Conservation (phyloP, 306 rosid species). For the Acacia melanoxylon region DNA sequence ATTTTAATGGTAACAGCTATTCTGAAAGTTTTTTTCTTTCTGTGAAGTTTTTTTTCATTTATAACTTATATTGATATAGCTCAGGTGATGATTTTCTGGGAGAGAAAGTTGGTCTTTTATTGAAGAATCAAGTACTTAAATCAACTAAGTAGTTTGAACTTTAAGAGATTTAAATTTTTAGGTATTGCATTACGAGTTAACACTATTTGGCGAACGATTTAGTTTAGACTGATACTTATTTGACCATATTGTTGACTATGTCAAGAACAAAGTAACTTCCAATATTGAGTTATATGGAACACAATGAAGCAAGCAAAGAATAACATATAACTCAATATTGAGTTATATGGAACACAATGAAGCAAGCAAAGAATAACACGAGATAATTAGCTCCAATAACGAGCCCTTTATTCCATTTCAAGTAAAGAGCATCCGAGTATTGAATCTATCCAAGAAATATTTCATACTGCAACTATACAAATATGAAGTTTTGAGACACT, state of each 20-base stretch:
- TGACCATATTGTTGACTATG: neutral
- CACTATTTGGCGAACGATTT: neutral
- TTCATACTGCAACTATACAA: constrained; percentile 33
- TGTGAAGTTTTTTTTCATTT: too few relatives aligned
- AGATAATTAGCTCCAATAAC: neutral
- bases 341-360: neutral
- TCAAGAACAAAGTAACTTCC: neutral
- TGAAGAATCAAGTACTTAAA: too few relatives aligned
- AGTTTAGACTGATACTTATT: neutral
- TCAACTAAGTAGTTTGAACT: too few relatives aligned
- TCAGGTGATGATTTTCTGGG: too few relatives aligned
- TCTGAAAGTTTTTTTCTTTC: too few relatives aligned
- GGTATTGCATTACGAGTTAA: too few relatives aligned
- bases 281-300: neutral
- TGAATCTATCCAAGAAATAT: neutral
- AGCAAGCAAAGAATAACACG: neutral
- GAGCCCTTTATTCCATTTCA: constrained; percentile 17
- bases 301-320: neutral
- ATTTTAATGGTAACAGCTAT: too few relatives aligned
- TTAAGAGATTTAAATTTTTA: too few relatives aligned
- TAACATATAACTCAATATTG: neutral
- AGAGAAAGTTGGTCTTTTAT: too few relatives aligned
- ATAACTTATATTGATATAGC: too few relatives aligned
- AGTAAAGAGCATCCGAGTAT: constrained; percentile 6
- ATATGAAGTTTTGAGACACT: constrained; percentile 15